Evolutionary conservation across 805 yeast species (phyloP).

Genomic region (Candida qinlingensis): DNA sequence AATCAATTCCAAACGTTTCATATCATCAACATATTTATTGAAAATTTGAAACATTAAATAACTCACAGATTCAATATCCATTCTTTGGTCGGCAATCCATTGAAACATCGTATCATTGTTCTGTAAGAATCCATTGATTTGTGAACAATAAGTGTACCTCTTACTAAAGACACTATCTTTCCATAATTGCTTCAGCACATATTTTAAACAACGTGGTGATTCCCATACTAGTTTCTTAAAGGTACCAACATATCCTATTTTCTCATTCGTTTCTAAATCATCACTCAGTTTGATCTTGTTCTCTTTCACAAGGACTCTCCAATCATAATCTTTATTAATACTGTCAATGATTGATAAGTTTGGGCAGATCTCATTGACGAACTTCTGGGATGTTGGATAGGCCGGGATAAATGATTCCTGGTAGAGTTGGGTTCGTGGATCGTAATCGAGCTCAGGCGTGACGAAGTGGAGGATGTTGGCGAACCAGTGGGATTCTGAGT

Average conservation of each 20-base stretch:
- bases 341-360: background rate
- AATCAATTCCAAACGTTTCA: background rate
- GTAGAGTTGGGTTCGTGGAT: slow-evolving; percentile 2
- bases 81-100: slow-evolving; percentile 4
- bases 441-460: slow-evolving; percentile 5
- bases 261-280: background rate
- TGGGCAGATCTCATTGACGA: slow-evolving; percentile 2
- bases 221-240: background rate
- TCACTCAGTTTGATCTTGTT: background rate
- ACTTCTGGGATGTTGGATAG: slow-evolving; percentile 3
- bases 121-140: background rate
- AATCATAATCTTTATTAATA: slow-evolving; percentile 1
- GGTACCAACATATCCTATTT: background rate
- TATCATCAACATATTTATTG: background rate
- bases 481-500: background rate
- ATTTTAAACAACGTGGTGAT: background rate
- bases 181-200: background rate
- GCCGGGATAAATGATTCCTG: slow-evolving; percentile 4
- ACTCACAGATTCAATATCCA: slow-evolving; percentile 5
- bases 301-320: slow-evolving; percentile 1
- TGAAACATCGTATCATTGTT: background rate
- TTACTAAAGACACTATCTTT: background rate
- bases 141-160: background rate
- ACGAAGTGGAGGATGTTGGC: background rate
- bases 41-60: slow-evolving; percentile 2